Evolutionary conservation across 75 land plant species (phyloP).

Genomic region (Pinus albicaulis): DNA sequence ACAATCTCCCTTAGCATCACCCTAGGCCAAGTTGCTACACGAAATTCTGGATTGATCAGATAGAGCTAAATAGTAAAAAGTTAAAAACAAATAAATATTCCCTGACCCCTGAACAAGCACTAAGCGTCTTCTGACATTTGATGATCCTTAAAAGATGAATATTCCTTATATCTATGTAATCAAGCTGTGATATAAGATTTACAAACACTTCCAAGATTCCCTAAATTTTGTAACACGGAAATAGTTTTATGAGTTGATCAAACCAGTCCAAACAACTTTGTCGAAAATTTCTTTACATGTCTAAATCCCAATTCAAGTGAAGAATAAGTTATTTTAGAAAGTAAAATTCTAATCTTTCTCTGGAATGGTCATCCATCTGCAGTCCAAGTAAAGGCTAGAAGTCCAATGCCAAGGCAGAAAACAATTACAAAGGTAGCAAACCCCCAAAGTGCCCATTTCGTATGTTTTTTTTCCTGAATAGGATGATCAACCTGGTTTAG

Average conservation of each 20-base stretch:
- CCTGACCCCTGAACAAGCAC: background rate
- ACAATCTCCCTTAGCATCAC: background rate
- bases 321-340: constrained; percentile 3
- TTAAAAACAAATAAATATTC: background rate
- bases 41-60: background rate
- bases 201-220: background rate
- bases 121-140: background rate
- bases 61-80: background rate
- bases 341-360: background rate
- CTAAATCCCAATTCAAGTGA: background rate
- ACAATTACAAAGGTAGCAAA: constrained; percentile 49
- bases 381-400: constrained; percentile 78
- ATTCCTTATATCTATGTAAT: too few species aligned
- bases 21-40: background rate
- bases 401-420: constrained; percentile 43
- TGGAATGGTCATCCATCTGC: constrained; percentile 56
- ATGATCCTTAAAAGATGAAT: background rate
- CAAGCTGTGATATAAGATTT: background rate
- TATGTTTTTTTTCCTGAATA: constrained; percentile 22
- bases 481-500: constrained; percentile 50
- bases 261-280: background rate
- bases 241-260: background rate
- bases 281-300: background rate
- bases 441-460: constrained; percentile 24
- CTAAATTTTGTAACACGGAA: background rate